These are phyloP conservation scores for Phaeotremella skinneri DNA, from an alignment of 768 basidiomycete genomes.

Conservation along the genomic window DNA sequence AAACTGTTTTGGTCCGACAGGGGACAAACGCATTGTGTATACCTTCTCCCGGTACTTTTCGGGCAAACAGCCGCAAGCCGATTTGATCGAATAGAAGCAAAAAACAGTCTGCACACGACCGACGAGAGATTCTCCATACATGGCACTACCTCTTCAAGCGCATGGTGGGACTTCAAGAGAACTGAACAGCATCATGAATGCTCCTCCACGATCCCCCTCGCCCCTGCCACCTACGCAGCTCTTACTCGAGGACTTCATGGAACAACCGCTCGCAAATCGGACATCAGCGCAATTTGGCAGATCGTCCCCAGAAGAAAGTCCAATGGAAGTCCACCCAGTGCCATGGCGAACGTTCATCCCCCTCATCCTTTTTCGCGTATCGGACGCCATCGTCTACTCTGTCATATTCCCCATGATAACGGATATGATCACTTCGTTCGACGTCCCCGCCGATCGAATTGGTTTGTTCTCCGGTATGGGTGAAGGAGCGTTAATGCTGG, in stretches of 20 bases:
- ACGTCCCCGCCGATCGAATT: conserved; percentile 26
- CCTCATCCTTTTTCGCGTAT: conserved; percentile 24
- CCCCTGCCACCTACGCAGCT: neutral
- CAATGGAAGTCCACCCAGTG: neutral
- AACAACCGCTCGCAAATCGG: too few species aligned
- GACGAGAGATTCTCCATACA: too few species aligned
- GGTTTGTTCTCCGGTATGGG: conserved; percentile 35
- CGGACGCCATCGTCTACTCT: conserved; percentile 30
- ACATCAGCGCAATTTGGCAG: neutral
- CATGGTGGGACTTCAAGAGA: too few species aligned
- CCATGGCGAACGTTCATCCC: conserved; percentile 31
- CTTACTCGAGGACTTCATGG: neutral
- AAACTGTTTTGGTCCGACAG: too few species aligned
- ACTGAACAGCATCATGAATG: neutral
- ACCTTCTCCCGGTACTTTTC: too few species aligned
- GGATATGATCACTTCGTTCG: conserved; percentile 38
- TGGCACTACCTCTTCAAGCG: too few species aligned
- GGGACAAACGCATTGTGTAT: too few species aligned
- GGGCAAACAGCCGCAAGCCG: too few species aligned
- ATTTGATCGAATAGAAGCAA: too few species aligned
- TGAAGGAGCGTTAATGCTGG: conserved; percentile 39
- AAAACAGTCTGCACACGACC: too few species aligned
- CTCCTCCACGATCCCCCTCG: neutral
- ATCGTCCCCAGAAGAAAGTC: neutral
- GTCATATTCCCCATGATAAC: conserved; percentile 39